Conservation (phyloP, 805 yeast species). For the Metschnikowia henanensis region DNA sequence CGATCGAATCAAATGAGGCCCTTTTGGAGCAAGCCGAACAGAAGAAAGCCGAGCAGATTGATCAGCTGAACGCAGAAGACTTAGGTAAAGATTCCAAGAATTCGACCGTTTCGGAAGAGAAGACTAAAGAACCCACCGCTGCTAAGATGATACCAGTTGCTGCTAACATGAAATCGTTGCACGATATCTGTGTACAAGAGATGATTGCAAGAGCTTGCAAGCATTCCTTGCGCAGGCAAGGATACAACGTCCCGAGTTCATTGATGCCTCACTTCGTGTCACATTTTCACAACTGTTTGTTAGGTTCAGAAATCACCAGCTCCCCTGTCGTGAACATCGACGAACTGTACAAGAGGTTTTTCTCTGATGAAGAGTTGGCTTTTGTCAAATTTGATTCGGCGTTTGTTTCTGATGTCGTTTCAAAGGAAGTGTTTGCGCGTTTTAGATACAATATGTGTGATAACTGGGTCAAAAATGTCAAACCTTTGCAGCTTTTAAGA, state of each 20-base stretch:
- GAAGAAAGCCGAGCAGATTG: constrained; percentile 15
- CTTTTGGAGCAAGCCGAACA: constrained; percentile 24
- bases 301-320: constrained; percentile 50
- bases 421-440: constrained; percentile 55
- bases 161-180: constrained; percentile 49
- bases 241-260: constrained; percentile 48
- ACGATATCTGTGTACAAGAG: constrained; percentile 55
- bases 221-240: constrained; percentile 59
- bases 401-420: constrained; percentile 44
- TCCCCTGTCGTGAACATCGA: constrained; percentile 43
- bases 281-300: constrained; percentile 69
- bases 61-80: constrained; percentile 11
- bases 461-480: constrained; percentile 45
- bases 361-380: constrained; percentile 38
- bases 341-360: constrained; percentile 41
- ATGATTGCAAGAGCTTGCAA: constrained; percentile 80
- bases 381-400: constrained; percentile 49
- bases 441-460: constrained; percentile 59
- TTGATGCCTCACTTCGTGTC: constrained; percentile 61
- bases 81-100: constrained; percentile 22
- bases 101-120: constrained; percentile 22
- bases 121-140: constrained; percentile 28
- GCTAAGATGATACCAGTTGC: constrained; percentile 43
- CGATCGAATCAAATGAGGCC: constrained; percentile 27
- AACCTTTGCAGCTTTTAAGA: constrained; percentile 54